phyloP scores from a whole-genome alignment of 495 filamentous ascomycete genomes.

The Glarea lozoyensis region DNA sequence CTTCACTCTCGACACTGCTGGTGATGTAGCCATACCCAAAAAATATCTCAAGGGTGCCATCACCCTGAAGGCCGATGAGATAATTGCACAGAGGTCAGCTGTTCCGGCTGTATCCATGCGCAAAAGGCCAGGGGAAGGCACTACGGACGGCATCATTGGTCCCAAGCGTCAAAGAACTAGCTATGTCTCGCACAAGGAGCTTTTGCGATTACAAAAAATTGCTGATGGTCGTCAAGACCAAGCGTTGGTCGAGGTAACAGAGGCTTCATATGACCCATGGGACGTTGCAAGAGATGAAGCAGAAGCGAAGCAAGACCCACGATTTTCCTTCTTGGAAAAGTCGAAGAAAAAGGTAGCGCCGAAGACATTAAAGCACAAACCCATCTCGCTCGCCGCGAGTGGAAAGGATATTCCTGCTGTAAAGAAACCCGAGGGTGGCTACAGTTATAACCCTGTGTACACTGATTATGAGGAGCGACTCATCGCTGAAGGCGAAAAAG shows the following conservation, averaged over 20 bases:
- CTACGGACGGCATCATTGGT: slow-evolving; percentile 55
- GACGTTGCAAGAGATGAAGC: slow-evolving; percentile 36
- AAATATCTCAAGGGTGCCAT: slow-evolving; percentile 58
- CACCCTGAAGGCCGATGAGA: slow-evolving; percentile 78
- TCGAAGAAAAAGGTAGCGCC: slow-evolving; percentile 61
- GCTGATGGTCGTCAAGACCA: slow-evolving; percentile 62
- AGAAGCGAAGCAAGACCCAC: slow-evolving; percentile 34
- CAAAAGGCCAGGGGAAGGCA: slow-evolving; percentile 57
- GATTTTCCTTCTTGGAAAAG: slow-evolving; percentile 54
- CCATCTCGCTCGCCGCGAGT: slow-evolving; percentile 69
- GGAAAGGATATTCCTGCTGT: slow-evolving; percentile 75
- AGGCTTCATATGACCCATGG: slow-evolving; percentile 72
- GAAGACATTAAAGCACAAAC: slow-evolving; percentile 61
- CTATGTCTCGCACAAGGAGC: slow-evolving; percentile 75
- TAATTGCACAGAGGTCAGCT: slow-evolving; percentile 73
- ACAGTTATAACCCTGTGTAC: slow-evolving; percentile 86
- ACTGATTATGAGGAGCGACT: slow-evolving; percentile 73
- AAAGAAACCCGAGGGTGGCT: slow-evolving; percentile 64
- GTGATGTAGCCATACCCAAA: slow-evolving; percentile 52
- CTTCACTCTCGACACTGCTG: slow-evolving; percentile 72
- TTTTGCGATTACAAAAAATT: slow-evolving; percentile 62
- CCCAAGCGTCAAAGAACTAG: slow-evolving; percentile 64
- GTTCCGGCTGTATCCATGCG: slow-evolving; percentile 65
- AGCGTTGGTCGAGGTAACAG: slow-evolving; percentile 41
- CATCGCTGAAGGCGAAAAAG: slow-evolving; percentile 63